These are phyloP conservation scores for Starmerella floricola DNA, from an alignment of 805 yeast species.

Conservation along the genomic window DNA sequence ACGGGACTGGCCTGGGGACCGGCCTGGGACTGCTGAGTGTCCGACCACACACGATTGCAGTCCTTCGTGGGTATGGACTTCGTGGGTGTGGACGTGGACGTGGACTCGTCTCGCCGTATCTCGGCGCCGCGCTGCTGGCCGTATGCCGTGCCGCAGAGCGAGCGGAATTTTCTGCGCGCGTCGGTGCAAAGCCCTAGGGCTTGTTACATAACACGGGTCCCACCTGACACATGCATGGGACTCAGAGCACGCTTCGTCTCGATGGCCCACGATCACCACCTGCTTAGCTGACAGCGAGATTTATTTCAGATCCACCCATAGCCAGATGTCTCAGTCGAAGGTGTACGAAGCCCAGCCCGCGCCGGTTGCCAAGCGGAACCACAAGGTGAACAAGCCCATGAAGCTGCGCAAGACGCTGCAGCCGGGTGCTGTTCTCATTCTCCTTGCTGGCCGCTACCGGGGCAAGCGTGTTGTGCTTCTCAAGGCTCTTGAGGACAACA, in stretches of 20 bases:
- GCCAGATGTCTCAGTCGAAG: conserved; percentile 24
- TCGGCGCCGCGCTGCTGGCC: too few relatives aligned
- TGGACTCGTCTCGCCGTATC: too few relatives aligned
- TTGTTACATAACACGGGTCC: conserved; percentile 4
- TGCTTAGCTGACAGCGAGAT: conserved; percentile 6
- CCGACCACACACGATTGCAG: too few relatives aligned
- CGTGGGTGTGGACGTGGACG: too few relatives aligned
- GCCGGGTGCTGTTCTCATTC: conserved; percentile 95
- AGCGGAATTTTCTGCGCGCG: too few relatives aligned
- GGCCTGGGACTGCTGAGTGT: too few relatives aligned
- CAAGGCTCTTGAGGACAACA: conserved; percentile 95
- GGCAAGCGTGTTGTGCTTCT: conserved; percentile 99
- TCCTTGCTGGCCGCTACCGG: conserved; percentile 98
- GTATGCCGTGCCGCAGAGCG: too few relatives aligned
- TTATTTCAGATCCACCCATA: conserved; percentile 5
- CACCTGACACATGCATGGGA: conserved; percentile 1
- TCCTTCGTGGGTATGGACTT: too few relatives aligned
- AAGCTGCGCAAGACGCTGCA: conserved; percentile 89
- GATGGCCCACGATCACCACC: not conserved
- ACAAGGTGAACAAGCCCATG: conserved; percentile 88
- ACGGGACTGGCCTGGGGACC: too few relatives aligned
- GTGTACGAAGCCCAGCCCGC: conserved; percentile 85
- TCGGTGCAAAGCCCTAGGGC: conserved; percentile 7
- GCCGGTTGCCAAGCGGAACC: conserved; percentile 72
- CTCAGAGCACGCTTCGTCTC: not conserved